A percentile compares a stretch with the other conserved stretches of the same genome.
These are phyloP conservation scores for Debaryomyces psychrophilus DNA, from an alignment of 1,139 yeast genomes.

Conservation along the genomic window DNA sequence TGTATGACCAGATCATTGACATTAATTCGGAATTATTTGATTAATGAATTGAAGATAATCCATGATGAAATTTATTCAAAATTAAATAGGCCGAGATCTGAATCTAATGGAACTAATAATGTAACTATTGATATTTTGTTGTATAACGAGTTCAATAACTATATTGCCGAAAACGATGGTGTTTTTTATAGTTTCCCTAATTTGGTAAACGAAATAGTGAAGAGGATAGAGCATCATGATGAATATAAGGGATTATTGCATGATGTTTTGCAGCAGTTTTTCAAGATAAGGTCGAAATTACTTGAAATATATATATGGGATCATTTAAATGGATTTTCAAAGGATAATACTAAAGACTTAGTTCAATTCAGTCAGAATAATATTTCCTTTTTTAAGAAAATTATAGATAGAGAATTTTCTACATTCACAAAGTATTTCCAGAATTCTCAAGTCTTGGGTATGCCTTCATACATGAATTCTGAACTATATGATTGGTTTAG, in stretches of 20 bases:
- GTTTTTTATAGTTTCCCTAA: conserved; percentile 38
- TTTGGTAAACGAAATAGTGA: conserved; percentile 53
- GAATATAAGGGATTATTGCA: conserved; percentile 70
- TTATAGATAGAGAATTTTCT: conserved; percentile 63
- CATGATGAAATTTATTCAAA: conserved; percentile 17
- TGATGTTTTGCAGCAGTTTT: conserved; percentile 69
- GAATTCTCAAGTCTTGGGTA: conserved; percentile 5
- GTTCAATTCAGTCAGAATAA: conserved; percentile 63
- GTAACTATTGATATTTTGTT: conserved; percentile 31
- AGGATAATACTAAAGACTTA: conserved; percentile 30
- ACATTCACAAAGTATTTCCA: conserved; percentile 59
- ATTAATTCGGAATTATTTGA: conserved; percentile 68
- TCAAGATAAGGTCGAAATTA: conserved; percentile 54
- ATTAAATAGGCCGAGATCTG: conserved; percentile 46
- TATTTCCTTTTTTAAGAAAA: conserved; percentile 57
- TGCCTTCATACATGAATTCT: conserved; percentile 11
- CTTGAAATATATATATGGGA: conserved; percentile 46
- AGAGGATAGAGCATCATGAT: conserved; percentile 48
- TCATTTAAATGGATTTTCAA: conserved; percentile 28
- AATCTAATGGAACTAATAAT: conserved; percentile 13
- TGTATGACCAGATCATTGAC: conserved; percentile 85
- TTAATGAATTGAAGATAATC: conserved; percentile 47
- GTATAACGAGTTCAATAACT: conserved; percentile 58
- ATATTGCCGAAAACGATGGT: conserved; percentile 26
- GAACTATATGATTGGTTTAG: conserved; percentile 55